Conservation (phyloP, 352 stramenopile genomes). For the Achlya hypogyna region DNA sequence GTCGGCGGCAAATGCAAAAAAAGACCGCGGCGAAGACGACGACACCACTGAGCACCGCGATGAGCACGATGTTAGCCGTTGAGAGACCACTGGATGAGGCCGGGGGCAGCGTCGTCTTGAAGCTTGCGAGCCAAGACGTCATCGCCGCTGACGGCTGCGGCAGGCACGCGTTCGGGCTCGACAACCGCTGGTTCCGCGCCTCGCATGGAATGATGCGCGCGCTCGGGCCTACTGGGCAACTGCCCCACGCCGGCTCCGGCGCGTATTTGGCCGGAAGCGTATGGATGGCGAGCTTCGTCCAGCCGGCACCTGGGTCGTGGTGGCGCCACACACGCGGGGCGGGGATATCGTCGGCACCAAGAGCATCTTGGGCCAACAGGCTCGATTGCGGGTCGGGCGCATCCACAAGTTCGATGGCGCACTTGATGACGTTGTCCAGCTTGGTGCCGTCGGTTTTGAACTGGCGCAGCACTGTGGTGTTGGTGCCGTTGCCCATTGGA, state of each 20-base stretch:
- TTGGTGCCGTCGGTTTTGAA: background rate
- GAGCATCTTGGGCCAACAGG: conserved; percentile 3
- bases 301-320: background rate
- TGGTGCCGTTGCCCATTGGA: background rate
- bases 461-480: background rate
- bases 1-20: background rate
- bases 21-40: background rate
- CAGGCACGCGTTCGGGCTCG: background rate
- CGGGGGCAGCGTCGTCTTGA: background rate
- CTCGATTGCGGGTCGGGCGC: background rate
- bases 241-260: background rate
- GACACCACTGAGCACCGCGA: background rate
- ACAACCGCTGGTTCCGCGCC: background rate
- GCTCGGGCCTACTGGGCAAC: background rate
- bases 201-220: conserved; percentile 5
- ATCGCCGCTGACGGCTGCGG: background rate
- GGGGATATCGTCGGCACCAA: background rate
- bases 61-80: background rate
- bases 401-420: background rate
- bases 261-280: background rate
- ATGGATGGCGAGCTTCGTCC: conserved; percentile 2
- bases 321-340: background rate
- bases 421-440: background rate
- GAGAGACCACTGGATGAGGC: background rate
- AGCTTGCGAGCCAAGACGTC: background rate